Evolutionary conservation across 2,329 filamentous ascomycete genomes (phyloP), one percentile per base, ranked within the genome.

Genomic region (Talaromyces sp.): DNA sequence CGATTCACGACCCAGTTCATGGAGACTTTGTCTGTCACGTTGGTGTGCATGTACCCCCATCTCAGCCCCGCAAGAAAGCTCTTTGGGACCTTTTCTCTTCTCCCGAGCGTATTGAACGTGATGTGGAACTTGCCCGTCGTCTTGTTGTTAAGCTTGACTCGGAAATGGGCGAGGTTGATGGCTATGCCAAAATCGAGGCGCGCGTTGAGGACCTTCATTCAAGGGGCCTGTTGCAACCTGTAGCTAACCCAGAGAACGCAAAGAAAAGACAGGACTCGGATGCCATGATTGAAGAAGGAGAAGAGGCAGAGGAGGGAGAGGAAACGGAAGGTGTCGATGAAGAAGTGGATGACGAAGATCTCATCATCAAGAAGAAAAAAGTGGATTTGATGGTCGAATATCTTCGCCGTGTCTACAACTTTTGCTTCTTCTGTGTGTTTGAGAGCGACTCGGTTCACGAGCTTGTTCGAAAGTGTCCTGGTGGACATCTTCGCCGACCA

Each of bases 361-460:
- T 97, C 44, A 76, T 97, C 60, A 85, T 88, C 47, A 95, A 96
- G 82, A 98, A 98, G 85, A 98, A 99, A 82, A 93, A 95, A 71
- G 86, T 99, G 56, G 95, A 99, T 77, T 82, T 99, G 40, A 84
- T 96, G 75, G 95, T 98, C 59, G 95, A 99, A 78, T 99, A 99
- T 74, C 84, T 99, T 63, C 92, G 95, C 58, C 89, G 95, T 16
- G 95, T 99, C 58, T 96, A 96, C 83, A 97, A 95, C 78, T 98
- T 99, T 79, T 99, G 95, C 81, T 97, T 99, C 82, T 99, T 98
- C 81, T 99, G 95, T 75, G 96, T 99, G 5, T 98, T 99, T 68
- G 95, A 99, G 78, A 95, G 92, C 72, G 95, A 99, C 75, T 98
- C 94, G 0, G 89, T 98, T 27, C 95, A 99, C 71, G 95, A 99